A percentile compares a stretch with the other conserved stretches of the same genome.
These are phyloP conservation scores for Nakazawaea wickerhamii DNA, from an alignment of 805 yeast species.

Conservation along the genomic window DNA sequence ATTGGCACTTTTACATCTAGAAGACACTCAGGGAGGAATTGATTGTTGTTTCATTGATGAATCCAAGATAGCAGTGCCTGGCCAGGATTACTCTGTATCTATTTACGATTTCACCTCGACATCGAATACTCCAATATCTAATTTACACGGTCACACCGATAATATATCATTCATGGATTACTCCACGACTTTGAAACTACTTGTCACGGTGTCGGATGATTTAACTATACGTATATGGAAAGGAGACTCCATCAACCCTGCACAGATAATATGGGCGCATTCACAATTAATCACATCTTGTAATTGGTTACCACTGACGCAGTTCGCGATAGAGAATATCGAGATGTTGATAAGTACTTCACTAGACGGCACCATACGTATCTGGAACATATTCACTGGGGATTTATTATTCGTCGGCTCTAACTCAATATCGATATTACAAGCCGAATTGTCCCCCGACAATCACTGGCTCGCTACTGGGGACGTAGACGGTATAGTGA, in stretches of 20 bases:
- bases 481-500: slow-evolving; percentile 55
- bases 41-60: slow-evolving; percentile 74
- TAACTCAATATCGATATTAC: slow-evolving; percentile 45
- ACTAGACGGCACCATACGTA: slow-evolving; percentile 61
- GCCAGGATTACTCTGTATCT: slow-evolving; percentile 45
- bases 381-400: slow-evolving; percentile 59
- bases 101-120: slow-evolving; percentile 50
- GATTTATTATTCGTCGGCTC: slow-evolving; percentile 30
- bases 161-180: slow-evolving; percentile 53
- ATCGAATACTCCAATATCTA: slow-evolving; percentile 28
- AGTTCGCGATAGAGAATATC: background rate
- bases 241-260: slow-evolving; percentile 51
- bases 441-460: slow-evolving; percentile 48
- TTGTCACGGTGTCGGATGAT: slow-evolving; percentile 80
- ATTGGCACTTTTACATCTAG: slow-evolving; percentile 40
- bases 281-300: slow-evolving; percentile 51
- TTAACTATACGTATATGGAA: slow-evolving; percentile 69
- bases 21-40: slow-evolving; percentile 33
- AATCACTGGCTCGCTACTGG: slow-evolving; percentile 52
- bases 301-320: slow-evolving; percentile 43
- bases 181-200: slow-evolving; percentile 42
- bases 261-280: slow-evolving; percentile 47
- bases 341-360: slow-evolving; percentile 45
- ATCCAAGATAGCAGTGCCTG: slow-evolving; percentile 66
- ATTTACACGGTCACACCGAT: slow-evolving; percentile 59